Base-by-base conservation (phyloP, 2,329 filamentous ascomycete species). In the Cladosporium oxysporum region DNA sequence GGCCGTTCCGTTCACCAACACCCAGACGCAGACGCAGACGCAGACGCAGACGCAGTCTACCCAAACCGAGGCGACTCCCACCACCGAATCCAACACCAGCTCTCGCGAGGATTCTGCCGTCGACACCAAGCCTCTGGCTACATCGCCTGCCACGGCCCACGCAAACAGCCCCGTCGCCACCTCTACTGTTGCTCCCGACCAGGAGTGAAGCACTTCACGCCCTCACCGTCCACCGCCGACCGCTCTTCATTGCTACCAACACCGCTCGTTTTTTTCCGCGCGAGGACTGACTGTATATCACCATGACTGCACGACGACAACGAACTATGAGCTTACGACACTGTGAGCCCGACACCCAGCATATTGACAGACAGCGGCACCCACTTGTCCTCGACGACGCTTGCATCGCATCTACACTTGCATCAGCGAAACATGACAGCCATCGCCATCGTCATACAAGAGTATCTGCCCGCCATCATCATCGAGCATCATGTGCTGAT, bases 151-250 rank as follows among this genome's bases (percentile, higher is more conserved):
- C 23, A 69, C 69, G 41, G 70, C 67, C 47, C 64, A 69, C 23
- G 70, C 66, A 28, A 66, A 67, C 61, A 72, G 68, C 67, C 70
- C 72, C n/a, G 71, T 72, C 57, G 70, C 52, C 52, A 55, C 71
- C 62, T 71, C 72, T 53, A 70, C 69, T 31, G 63, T 67, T 59
- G 64, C 71, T 58, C 66, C 70, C 31, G 70, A 72, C 63, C 67
- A 72, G 66, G 71, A 73, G 67, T 73, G 70, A 67, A 63, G 41
- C 49, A 44, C 5, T 44, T 12, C 29, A 33, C 16, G 41, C 52
- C 47, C 55, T 44, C 64, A 58, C 55, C 60, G 44, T 64, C 55
- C 50, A 47, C 44, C 50, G 58, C 59, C 6, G 23, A 47, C 50
- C 50, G 26, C 50, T 28, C 55, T 33, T 52, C 61, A 63, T 63